These are phyloP conservation scores for Calocera viscosa DNA, from an alignment of 768 basidiomycete genomes.

Conservation along the genomic window DNA sequence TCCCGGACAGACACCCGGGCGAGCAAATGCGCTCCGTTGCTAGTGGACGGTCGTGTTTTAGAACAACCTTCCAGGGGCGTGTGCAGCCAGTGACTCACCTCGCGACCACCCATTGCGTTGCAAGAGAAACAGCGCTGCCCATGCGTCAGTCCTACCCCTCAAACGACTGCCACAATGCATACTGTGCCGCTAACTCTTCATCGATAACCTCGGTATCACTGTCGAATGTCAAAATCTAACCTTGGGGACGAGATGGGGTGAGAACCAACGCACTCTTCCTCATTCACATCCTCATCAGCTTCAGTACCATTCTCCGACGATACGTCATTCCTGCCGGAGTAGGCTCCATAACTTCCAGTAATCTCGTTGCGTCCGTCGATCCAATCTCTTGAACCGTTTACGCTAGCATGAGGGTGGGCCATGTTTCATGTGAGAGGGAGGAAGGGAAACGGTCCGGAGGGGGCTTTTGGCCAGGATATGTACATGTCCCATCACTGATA, in stretches of 20 bases:
- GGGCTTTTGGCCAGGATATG: not conserved
- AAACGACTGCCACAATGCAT: not conserved
- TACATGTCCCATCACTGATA: not conserved
- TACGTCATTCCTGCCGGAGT: not conserved
- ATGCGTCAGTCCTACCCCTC: not conserved
- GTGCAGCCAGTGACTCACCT: not conserved
- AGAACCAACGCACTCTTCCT: not conserved
- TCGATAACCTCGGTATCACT: not conserved
- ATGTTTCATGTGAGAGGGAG: not conserved
- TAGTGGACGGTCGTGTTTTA: not conserved
- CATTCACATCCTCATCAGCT: not conserved
- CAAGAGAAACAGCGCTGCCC: not conserved
- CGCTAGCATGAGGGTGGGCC: not conserved
- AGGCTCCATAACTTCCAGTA: not conserved
- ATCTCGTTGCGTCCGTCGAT: not conserved
- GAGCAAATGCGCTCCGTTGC: not conserved
- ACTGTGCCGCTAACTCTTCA: not conserved
- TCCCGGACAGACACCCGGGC: not conserved
- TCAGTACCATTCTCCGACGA: not conserved
- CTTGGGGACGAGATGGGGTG: not conserved
- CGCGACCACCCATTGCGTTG: constrained; percentile 3
- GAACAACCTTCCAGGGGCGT: not conserved
- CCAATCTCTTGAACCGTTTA: not conserved
- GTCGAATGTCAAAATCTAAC: not conserved
- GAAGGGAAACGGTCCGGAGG: not conserved